Conservation (phyloP, 1,284 basidiomycete species). For the Boletellus deceptivus region DNA sequence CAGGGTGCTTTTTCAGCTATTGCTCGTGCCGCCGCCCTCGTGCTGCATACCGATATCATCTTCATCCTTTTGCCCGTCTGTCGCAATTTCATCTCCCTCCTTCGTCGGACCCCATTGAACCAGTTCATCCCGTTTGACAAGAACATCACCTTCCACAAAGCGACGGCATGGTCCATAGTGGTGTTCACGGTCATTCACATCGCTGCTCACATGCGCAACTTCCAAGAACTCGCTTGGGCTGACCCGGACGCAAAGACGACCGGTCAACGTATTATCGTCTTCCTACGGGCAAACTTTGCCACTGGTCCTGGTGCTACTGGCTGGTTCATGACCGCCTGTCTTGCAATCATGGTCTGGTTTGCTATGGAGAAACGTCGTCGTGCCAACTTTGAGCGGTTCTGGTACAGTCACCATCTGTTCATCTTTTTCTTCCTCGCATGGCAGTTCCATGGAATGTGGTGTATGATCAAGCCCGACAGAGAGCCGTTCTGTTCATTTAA, state of each 20-base stretch:
- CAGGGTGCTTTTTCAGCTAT: constrained; percentile 48
- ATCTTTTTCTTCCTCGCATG: constrained; percentile 86
- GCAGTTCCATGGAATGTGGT: constrained; percentile 95
- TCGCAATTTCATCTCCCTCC: constrained; percentile 84
- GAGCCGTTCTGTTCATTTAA: constrained; percentile 82
- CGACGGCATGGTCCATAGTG: constrained; percentile 84
- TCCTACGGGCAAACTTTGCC: constrained; percentile 73
- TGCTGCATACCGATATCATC: constrained; percentile 83
- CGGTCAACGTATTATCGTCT: constrained; percentile 58
- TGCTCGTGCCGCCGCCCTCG: constrained; percentile 80
- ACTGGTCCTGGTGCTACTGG: constrained; percentile 90
- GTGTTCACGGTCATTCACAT: constrained; percentile 72
- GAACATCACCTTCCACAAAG: constrained; percentile 86
- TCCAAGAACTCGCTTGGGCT: constrained; percentile 62
- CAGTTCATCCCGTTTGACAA: constrained; percentile 87
- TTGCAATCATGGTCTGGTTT: constrained; percentile 79
- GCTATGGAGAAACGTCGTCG: constrained; percentile 76
- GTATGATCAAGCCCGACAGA: constrained; percentile 88
- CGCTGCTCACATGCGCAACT: constrained; percentile 79
- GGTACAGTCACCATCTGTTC: constrained; percentile 89
- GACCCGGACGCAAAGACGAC: constrained; percentile 52
- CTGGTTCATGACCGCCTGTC: constrained; percentile 80
- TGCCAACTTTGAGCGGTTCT: constrained; percentile 80
- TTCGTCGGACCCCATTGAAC: constrained; percentile 80
- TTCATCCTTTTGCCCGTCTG: constrained; percentile 91